phyloP scores from a whole-genome alignment of 805 yeast genomes.

The Lachancea sp. region DNA sequence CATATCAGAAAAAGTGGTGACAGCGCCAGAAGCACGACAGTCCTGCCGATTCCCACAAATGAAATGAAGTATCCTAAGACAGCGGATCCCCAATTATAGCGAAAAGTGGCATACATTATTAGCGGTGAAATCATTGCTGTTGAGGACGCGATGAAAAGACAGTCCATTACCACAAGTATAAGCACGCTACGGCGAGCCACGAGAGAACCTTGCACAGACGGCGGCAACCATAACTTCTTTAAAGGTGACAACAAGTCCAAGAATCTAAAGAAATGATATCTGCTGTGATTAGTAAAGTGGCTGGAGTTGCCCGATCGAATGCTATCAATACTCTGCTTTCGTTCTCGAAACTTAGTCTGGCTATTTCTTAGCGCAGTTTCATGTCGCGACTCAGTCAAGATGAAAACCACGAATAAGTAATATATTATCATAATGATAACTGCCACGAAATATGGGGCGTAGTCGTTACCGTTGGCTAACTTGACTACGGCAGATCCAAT shows the following conservation, averaged over 20 bases:
- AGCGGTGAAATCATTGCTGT: constrained; percentile 38
- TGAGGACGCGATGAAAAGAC: constrained; percentile 36
- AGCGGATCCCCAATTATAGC: constrained; percentile 48
- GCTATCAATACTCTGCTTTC: constrained; percentile 28
- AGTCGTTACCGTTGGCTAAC: constrained; percentile 23
- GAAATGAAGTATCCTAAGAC: constrained; percentile 54
- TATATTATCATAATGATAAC: too few relatives aligned
- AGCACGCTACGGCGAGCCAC: constrained; percentile 44
- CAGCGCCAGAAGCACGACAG: constrained; percentile 42
- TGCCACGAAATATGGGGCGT: constrained; percentile 31
- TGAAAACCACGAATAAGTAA: constrained; percentile 26
- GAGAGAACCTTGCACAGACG: constrained; percentile 26
- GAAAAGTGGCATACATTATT: constrained; percentile 47
- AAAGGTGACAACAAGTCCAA: constrained; percentile 41
- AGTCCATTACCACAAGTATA: constrained; percentile 43
- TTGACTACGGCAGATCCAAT: constrained; percentile 41
- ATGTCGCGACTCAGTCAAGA: constrained; percentile 61
- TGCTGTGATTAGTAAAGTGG: constrained; percentile 12
- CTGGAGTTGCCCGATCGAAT: constrained; percentile 23
- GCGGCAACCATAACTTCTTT: constrained; percentile 45
- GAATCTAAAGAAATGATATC: constrained; percentile 14
- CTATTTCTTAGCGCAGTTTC: constrained; percentile 46
- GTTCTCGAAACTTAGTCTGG: constrained; percentile 33
- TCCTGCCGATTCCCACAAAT: constrained; percentile 42
- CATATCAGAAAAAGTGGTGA: constrained; percentile 44